Conservation (phyloP, 2,329 filamentous ascomycete genomes). For the Epicoccum nigrum region DNA sequence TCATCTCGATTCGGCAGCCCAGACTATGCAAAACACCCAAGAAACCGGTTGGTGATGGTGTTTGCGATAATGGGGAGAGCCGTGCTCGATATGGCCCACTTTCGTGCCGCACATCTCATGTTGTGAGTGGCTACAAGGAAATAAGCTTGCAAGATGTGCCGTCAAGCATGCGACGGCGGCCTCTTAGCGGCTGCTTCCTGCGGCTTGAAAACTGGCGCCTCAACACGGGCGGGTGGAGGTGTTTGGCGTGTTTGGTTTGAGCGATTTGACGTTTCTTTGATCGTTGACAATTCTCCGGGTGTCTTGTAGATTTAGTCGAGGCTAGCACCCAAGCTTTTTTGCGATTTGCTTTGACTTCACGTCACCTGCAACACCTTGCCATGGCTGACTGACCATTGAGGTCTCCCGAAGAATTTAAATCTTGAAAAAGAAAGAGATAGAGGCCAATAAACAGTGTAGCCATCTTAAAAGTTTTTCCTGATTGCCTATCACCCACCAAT, state of each 20-base stretch:
- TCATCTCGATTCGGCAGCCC: conserved; percentile 1
- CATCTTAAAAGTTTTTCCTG: too few relatives aligned
- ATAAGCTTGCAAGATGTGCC: conserved; percentile 16
- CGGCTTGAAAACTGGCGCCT: conserved; percentile 10
- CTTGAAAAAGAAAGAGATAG: too few relatives aligned
- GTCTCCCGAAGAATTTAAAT: too few relatives aligned
- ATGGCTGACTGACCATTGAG: too few relatives aligned
- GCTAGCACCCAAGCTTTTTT: too few relatives aligned
- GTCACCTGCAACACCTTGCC: too few relatives aligned
- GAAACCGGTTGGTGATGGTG: conserved; percentile 14
- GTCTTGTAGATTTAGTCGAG: neutral
- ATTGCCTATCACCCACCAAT: too few relatives aligned
- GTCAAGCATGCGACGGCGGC: conserved; percentile 10
- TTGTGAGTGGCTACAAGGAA: conserved; percentile 3
- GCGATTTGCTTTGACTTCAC: too few relatives aligned
- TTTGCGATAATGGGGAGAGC: conserved; percentile 16
- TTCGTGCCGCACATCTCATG: neutral
- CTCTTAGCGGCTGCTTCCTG: conserved; percentile 8
- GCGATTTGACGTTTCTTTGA: neutral
- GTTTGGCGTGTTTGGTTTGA: neutral
- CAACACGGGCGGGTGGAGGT: conserved; percentile 4
- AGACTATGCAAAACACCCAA: conserved; percentile 6
- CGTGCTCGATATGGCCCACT: neutral
- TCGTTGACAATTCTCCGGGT: neutral
- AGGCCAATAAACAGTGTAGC: too few relatives aligned